Evolutionary conservation across 2,329 filamentous ascomycete genomes (phyloP), one percentile per base, ranked within the genome.

Genomic region (Penicillium sp.): DNA sequence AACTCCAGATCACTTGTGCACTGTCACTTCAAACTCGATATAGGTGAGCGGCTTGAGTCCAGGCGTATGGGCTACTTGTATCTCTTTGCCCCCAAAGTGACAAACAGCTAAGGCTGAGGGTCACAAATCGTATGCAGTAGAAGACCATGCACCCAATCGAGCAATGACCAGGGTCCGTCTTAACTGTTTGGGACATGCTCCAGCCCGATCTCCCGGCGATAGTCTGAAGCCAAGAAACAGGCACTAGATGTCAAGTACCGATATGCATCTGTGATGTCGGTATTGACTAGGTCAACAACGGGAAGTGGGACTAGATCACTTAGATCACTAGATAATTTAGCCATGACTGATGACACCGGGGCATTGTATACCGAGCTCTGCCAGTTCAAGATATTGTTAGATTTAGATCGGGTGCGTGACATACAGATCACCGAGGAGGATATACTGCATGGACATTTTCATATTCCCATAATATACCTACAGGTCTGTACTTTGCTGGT

Each of bases 321-420:
- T 46, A 18, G 43, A 31, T 46, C 11, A 7, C 24, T 27, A 2
- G 24, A n/a, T 46, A 9, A 5, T 4, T 5, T 46, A 11, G 14
- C 24, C 24, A 11, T 31, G 9, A 10, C 43, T 18, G 3, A 19
- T 7, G 2, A 5, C 4, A 2, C 40, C 4, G 11, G 4, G 11
- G 11, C 11, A 24, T 10, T 16, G 11, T 31, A 46, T 4, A 31
- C 16, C 2, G 7, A 46, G 4, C 7, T 31, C 14, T 46, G 16
- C 10, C n/a, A 46, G 24, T 9, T 44, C 10, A 9, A 31, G 10
- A 31, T 24, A n/a, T 16, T 24, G 10, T 16, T n/a, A 27, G 22
- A 18, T 19, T 43, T 63, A 49, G 54, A 56, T 22, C 51, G 56
- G n/a, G 27, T 55, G 13, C 46, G 50, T 22, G 51, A 19, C 19